phyloP scores from a whole-genome alignment of 2,329 filamentous ascomycete species.

The Metarhizium sp. region DNA sequence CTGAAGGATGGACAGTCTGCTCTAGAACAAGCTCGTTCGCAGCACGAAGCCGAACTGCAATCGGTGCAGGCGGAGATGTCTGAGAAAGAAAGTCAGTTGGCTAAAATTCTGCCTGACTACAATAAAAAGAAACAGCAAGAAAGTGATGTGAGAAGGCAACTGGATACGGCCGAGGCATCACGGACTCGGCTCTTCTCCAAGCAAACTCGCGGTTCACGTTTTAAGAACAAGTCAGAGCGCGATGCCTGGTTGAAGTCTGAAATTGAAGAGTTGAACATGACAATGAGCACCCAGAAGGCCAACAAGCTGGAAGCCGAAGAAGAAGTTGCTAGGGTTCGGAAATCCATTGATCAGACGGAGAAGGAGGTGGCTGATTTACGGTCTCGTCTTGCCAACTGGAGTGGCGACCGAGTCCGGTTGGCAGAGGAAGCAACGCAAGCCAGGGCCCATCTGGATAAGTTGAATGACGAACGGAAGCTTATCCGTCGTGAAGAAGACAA shows the following conservation, averaged over 20 bases:
- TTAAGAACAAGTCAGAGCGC: conserved; percentile 79
- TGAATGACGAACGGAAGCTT: conserved; percentile 80
- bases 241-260: conserved; percentile 75
- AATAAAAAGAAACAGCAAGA: conserved; percentile 66
- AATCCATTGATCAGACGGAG: conserved; percentile 63
- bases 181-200: conserved; percentile 81
- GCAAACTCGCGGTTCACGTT: conserved; percentile 80
- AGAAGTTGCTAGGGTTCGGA: conserved; percentile 64
- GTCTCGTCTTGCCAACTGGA: conserved; percentile 68
- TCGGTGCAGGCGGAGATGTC: conserved; percentile 66
- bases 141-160: conserved; percentile 55
- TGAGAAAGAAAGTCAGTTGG: conserved; percentile 66
- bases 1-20: conserved; percentile 75
- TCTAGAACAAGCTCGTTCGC: conserved; percentile 61
- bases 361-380: conserved; percentile 62
- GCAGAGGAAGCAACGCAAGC: conserved; percentile 67
- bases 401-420: conserved; percentile 61
- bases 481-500: conserved; percentile 86
- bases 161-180: conserved; percentile 67
- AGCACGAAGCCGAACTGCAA: conserved; percentile 63
- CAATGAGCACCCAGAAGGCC: conserved; percentile 70
- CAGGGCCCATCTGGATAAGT: conserved; percentile 66
- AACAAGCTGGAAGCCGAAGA: conserved; percentile 78
- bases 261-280: conserved; percentile 69
- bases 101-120: conserved; percentile 67